Evolutionary conservation across 805 yeast genomes (phyloP).

Genomic region (Vanderwaltozyma verrucispora): DNA sequence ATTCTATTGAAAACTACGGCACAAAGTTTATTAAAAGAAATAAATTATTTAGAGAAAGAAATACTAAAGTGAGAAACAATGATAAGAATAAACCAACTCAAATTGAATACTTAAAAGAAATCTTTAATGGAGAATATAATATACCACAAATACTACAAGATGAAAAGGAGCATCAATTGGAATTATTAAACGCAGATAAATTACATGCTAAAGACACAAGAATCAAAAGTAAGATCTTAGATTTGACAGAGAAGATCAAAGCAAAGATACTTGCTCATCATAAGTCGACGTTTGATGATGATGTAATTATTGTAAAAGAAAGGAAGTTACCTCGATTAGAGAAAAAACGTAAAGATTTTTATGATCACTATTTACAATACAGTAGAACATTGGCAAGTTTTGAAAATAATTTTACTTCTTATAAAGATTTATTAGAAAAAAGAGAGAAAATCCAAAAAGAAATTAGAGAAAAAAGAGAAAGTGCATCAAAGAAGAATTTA

Average conservation of each 20-base stretch:
- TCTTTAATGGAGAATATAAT: constrained; percentile 29
- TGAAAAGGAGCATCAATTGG: constrained; percentile 19
- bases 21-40: constrained; percentile 25
- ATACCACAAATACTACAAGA: constrained; percentile 24
- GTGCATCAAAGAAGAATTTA: constrained; percentile 9
- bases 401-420: constrained; percentile 32
- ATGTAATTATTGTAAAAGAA: constrained; percentile 22
- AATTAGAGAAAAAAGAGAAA: constrained; percentile 14
- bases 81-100: constrained; percentile 16
- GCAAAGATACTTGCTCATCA: constrained; percentile 10
- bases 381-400: constrained; percentile 23
- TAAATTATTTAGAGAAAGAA: constrained; percentile 1
- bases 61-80: constrained; percentile 4
- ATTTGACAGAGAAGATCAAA: constrained; percentile 22
- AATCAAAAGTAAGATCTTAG: constrained; percentile 5
- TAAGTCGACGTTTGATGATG: constrained; percentile 7
- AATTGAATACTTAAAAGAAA: constrained; percentile 20
- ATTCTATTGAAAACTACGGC: constrained; percentile 28
- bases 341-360: constrained; percentile 15
- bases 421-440: constrained; percentile 36
- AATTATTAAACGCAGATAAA: constrained; percentile 15
- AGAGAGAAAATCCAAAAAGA: constrained; percentile 31
- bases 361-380: constrained; percentile 13
- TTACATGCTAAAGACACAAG: background rate
- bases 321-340: constrained; percentile 20